Base-by-base conservation (phyloP, 2,329 filamentous ascomycete species). In the Mycosphaerella arachidis region DNA sequence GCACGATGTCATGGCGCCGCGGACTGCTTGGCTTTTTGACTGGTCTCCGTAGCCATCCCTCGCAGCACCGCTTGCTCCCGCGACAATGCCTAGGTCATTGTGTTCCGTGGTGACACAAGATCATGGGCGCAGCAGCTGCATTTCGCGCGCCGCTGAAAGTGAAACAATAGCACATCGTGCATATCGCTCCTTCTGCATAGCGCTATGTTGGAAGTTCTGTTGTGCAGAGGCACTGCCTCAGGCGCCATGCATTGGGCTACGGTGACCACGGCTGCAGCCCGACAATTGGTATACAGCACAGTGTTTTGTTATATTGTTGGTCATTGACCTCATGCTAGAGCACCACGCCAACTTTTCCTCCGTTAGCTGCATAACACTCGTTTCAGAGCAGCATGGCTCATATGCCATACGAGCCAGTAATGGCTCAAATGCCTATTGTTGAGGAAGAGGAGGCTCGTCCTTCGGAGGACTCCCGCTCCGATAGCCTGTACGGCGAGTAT, bases 1-100 rank as follows among this genome's bases (percentile, higher is more conserved):
- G 30, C 46, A 20, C 55, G 52, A 52, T 56, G 55, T 58, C 59
- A 61, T 53, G 45, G 50, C 56, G 48, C 52, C 52, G 52, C 30
- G 52, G n/a, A 27, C 37, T n/a, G 37, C 37, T 43, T 43, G 10
- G 37, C 37, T 43, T n/a, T n/a, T 13, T 2, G 37, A 43, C 37
- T 43, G 37, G 3, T 13, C 16, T 43, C 37, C 16, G 37, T 16
- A 43, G 37, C 12, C 12, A 13, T 13, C 37, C 31, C 31, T 43
- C 37, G 37, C 10, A 43, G 16, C 6, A 6, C 6, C 12, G 16
- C n/a, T 53, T 4, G 16, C 30, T 18, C 30, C 40, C 51, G 31
- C 30, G 51, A 37, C 31, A 18, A 35, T 18, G 30, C 37, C 18
- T n/a, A 53, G 30, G 13, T 37, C 12, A 12, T 20, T 31, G 4